Percentiles rank a stretch among this genome's conserved stretches.
Evolutionary conservation across 306 rosid species (phyloP).

Genomic region (Quercus berberidifolia): DNA sequence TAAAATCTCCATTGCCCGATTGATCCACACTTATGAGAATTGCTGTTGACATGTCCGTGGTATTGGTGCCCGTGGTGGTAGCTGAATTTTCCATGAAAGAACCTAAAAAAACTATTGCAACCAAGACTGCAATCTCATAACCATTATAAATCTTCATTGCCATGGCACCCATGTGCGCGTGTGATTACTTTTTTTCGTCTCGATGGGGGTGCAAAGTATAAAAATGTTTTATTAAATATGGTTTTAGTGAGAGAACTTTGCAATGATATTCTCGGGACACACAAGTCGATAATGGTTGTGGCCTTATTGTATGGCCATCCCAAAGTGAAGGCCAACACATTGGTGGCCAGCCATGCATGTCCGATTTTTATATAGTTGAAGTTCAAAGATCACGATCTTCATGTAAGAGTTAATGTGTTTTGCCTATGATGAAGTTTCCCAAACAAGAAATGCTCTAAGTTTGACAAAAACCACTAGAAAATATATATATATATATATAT

Average conservation of each 20-base stretch:
- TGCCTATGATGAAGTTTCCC: no score
- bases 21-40: constrained; percentile 42
- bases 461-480: no score
- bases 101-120: background rate
- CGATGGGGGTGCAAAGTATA: background rate
- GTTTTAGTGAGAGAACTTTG: background rate
- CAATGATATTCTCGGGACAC: no score
- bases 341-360: background rate
- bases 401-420: background rate
- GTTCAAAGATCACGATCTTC: background rate
- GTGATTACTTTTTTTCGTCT: background rate
- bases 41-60: constrained; percentile 13
- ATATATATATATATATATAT: no score
- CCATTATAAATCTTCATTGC: background rate
- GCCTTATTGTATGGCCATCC: background rate
- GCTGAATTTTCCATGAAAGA: constrained; percentile 10
- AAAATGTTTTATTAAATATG: background rate
- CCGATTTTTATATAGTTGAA: background rate
- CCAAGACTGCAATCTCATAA: background rate
- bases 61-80: background rate
- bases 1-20: constrained; percentile 37
- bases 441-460: no score
- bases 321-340: background rate
- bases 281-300: background rate
- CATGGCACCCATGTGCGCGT: background rate